Percentiles rank a stretch among this genome's conserved stretches.
phyloP scores from a whole-genome alignment of 2,329 filamentous ascomycete species.

The Aureobasidium lini region DNA sequence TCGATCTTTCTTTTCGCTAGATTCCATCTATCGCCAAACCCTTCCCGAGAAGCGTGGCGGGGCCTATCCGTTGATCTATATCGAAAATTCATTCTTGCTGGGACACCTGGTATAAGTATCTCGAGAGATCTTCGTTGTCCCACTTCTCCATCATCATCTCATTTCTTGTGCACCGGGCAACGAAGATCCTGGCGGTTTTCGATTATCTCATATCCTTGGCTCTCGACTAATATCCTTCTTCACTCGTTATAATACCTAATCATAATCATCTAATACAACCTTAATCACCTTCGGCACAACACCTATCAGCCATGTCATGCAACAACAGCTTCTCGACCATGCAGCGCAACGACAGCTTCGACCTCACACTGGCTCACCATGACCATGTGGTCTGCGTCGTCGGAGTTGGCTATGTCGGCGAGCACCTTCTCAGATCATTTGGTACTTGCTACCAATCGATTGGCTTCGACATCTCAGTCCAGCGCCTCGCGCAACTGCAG shows the following conservation, averaged over 20 bases:
- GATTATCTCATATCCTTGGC: not conserved
- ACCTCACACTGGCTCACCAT: not conserved
- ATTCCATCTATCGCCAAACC: not conserved
- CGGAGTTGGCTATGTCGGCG: constrained; percentile 19
- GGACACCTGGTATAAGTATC: constrained; percentile 12
- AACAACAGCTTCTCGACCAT: constrained; percentile 12
- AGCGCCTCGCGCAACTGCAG: constrained; percentile 31
- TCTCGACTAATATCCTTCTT: not conserved
- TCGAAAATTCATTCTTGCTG: not conserved
- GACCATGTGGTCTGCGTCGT: constrained; percentile 17
- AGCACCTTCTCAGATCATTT: constrained; percentile 19
- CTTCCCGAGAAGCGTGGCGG: constrained; percentile 5
- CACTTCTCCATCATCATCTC: constrained; percentile 6
- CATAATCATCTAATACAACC: constrained; percentile 3
- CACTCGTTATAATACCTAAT: not conserved
- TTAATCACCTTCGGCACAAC: not conserved
- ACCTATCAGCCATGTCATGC: not conserved
- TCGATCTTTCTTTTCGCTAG: constrained; percentile 13
- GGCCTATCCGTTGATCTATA: constrained; percentile 1
- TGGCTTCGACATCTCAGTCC: constrained; percentile 39
- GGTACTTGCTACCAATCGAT: constrained; percentile 17
- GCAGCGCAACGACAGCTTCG: constrained; percentile 13
- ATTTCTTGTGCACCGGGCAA: constrained; percentile 9
- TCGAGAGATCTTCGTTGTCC: constrained; percentile 8
- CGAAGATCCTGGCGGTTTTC: constrained; percentile 13